Conservation (phyloP, 2,329 filamentous ascomycete species). For the Myriosclerotinia duriaeana region DNA sequence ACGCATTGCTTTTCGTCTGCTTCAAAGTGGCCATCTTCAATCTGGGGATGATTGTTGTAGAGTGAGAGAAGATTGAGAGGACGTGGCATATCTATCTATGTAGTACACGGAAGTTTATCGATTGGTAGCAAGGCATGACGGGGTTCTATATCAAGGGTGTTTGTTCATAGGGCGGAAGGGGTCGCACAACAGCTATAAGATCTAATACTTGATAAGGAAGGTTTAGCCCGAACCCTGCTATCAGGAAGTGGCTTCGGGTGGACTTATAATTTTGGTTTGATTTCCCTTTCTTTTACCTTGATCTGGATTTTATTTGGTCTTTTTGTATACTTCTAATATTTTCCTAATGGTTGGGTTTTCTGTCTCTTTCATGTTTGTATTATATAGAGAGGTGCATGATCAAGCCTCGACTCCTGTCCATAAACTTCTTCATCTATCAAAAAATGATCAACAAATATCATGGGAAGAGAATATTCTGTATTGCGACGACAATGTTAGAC, state of each 20-base stretch:
- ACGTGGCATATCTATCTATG: conserved; percentile 18
- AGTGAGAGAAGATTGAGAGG: neutral
- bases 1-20: conserved; percentile 9
- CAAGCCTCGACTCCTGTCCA: neutral
- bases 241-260: conserved; percentile 7
- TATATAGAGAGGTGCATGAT: neutral
- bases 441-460: neutral
- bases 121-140: neutral
- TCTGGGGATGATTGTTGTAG: conserved; percentile 12
- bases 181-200: conserved; percentile 20
- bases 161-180: conserved; percentile 10
- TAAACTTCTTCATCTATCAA: neutral
- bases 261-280: neutral
- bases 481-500: neutral
- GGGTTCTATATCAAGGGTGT: conserved; percentile 3
- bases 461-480: neutral
- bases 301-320: neutral
- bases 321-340: neutral
- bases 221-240: conserved; percentile 19
- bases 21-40: conserved; percentile 19
- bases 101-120: conserved; percentile 12
- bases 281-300: conserved; percentile 1
- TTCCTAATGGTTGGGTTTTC: neutral
- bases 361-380: neutral
- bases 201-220: conserved; percentile 20